These are phyloP conservation scores for Somion occarium DNA, from an alignment of 1,284 basidiomycete species.

Conservation along the genomic window DNA sequence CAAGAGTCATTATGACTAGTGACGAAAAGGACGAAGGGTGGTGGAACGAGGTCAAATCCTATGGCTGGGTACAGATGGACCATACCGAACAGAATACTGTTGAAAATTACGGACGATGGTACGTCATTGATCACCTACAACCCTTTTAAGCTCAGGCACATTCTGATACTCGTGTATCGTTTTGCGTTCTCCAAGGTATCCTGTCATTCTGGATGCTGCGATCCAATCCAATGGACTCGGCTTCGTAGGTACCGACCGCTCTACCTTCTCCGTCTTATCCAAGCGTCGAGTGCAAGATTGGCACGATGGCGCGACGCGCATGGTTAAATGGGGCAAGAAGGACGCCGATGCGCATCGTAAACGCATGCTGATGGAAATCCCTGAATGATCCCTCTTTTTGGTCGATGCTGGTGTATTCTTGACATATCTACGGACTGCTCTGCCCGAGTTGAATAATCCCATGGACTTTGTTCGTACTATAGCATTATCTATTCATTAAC, in stretches of 20 bases:
- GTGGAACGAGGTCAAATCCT: conserved; percentile 55
- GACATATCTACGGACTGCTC: not conserved
- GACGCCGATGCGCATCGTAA: conserved; percentile 31
- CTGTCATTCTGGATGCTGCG: conserved; percentile 63
- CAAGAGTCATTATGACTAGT: conserved; percentile 66
- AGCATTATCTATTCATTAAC: not conserved
- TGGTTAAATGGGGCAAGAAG: conserved; percentile 50
- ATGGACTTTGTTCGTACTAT: not conserved
- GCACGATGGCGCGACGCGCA: conserved; percentile 47
- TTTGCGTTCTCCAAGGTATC: conserved; percentile 41
- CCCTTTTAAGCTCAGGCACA: not conserved
- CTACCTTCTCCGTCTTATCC: conserved; percentile 66
- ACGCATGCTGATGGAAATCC: conserved; percentile 5
- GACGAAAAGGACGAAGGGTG: conserved; percentile 62
- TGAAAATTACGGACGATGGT: conserved; percentile 56
- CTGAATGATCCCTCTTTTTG: not conserved
- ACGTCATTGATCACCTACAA: conserved; percentile 17
- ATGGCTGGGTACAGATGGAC: conserved; percentile 60
- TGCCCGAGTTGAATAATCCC: not conserved
- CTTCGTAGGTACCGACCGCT: conserved; percentile 65
- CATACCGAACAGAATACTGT: conserved; percentile 45
- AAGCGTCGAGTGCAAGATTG: conserved; percentile 59
- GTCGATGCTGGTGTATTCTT: not conserved
- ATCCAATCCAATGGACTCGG: conserved; percentile 61
- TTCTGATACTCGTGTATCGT: not conserved